A percentile compares a stretch with the other conserved stretches of the same genome.
Evolutionary conservation across 805 yeast species (phyloP).

Genomic region (Zygoascus biomembranicola): DNA sequence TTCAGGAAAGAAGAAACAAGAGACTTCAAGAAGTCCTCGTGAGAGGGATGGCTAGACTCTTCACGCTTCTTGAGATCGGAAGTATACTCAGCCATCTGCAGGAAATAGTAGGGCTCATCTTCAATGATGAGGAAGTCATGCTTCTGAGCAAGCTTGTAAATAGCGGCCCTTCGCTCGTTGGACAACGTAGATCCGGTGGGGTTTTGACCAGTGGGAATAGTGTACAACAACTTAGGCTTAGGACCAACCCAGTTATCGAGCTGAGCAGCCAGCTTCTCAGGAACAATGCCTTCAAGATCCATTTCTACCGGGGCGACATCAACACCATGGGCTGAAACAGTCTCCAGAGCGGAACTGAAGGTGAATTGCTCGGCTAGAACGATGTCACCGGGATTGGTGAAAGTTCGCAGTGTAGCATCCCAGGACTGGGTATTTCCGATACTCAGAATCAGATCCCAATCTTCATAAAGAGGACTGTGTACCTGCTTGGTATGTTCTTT

Average conservation of each 20-base stretch:
- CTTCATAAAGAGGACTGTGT: conserved; percentile 45
- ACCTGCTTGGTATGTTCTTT: conserved; percentile 51
- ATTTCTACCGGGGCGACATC: conserved; percentile 63
- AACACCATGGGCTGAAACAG: conserved; percentile 67
- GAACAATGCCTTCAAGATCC: conserved; percentile 72
- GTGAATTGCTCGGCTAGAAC: conserved; percentile 74
- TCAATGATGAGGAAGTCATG: conserved; percentile 83
- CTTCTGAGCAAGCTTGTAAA: conserved; percentile 72
- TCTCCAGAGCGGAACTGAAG: conserved; percentile 78
- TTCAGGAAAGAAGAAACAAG: conserved; percentile 70
- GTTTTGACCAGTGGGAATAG: conserved; percentile 94
- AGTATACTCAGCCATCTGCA: conserved; percentile 80
- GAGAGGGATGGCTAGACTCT: conserved; percentile 28
- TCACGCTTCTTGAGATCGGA: conserved; percentile 31
- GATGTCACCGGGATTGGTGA: conserved; percentile 72
- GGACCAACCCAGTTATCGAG: conserved; percentile 61
- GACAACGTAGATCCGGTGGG: conserved; percentile 90
- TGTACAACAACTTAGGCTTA: conserved; percentile 80
- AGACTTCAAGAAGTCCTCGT: conserved; percentile 57
- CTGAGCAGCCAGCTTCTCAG: conserved; percentile 54
- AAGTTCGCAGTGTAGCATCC: conserved; percentile 74
- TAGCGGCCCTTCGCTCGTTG: conserved; percentile 62
- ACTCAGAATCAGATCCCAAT: conserved; percentile 66
- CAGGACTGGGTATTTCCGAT: conserved; percentile 88
- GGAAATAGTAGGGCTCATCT: conserved; percentile 96